These are phyloP conservation scores for Polygonum aviculare DNA, from an alignment of 148 eudicot genomes.

Conservation along the genomic window DNA sequence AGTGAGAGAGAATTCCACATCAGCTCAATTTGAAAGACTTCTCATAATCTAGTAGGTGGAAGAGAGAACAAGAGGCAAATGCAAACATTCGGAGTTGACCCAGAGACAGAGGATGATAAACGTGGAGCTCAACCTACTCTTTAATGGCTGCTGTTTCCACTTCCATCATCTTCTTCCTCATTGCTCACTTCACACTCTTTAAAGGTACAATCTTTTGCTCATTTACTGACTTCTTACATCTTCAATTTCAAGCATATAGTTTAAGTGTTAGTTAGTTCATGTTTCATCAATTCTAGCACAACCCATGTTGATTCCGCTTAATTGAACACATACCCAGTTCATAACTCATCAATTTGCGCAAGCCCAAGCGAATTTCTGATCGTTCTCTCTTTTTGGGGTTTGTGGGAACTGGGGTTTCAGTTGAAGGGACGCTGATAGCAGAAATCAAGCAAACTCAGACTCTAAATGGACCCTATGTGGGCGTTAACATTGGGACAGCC, in stretches of 20 bases:
- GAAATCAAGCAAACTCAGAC: slow-evolving; percentile 39
- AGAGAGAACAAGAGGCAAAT: slow-evolving; percentile 11
- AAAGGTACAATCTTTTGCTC: slow-evolving; percentile 20
- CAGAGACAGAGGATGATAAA: slow-evolving; percentile 38
- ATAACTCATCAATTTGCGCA: slow-evolving; percentile 12
- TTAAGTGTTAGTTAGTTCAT: background rate
- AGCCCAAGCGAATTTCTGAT: slow-evolving; percentile 9
- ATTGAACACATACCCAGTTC: slow-evolving; percentile 14
- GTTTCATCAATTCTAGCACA: background rate
- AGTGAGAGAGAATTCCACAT: background rate
- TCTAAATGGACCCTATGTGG: slow-evolving; percentile 55
- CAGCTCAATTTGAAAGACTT: background rate
- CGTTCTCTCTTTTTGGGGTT: background rate
- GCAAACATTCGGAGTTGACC: slow-evolving; percentile 26
- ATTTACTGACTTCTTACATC: background rate
- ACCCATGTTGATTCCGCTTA: background rate
- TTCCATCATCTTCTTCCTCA: slow-evolving; percentile 24
- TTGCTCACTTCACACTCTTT: slow-evolving; percentile 16
- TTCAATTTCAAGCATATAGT: background rate
- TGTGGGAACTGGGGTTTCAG: slow-evolving; percentile 14
- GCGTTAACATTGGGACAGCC: slow-evolving; percentile 77
- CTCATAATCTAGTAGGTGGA: background rate
- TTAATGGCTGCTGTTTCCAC: slow-evolving; percentile 49
- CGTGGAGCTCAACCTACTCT: slow-evolving; percentile 32
- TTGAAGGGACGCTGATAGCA: slow-evolving; percentile 25